A percentile compares a stretch with the other conserved stretches of the same genome.
These are phyloP conservation scores for Trametes versicolor DNA, from an alignment of 1,284 basidiomycete species.

Conservation along the genomic window DNA sequence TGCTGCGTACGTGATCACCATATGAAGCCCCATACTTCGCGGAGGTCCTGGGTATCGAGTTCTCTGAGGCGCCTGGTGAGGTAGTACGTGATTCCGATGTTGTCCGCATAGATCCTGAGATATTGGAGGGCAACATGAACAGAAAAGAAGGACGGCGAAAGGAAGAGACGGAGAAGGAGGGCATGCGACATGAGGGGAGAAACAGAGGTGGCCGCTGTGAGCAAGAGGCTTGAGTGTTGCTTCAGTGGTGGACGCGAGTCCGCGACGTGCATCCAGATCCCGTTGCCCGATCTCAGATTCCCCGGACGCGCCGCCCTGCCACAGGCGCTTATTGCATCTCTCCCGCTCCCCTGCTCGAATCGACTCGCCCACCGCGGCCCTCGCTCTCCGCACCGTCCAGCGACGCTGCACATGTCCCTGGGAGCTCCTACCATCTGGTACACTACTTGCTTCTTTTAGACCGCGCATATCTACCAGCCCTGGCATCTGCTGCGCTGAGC, in stretches of 20 bases:
- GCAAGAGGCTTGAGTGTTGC: no score
- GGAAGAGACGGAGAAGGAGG: conserved; percentile 86
- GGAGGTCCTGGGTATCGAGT: conserved; percentile 83
- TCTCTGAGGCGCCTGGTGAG: conserved; percentile 85
- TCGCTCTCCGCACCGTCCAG: background rate
- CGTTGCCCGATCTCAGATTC: conserved; percentile 20
- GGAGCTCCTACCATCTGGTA: background rate
- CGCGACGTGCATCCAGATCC: conserved; percentile 20
- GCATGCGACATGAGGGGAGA: conserved; percentile 67
- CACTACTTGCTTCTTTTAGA: background rate
- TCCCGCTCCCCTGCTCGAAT: background rate
- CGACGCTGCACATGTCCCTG: conserved; percentile 2
- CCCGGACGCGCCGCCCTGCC: conserved; percentile 14
- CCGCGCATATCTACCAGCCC: background rate
- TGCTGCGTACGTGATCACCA: conserved; percentile 64
- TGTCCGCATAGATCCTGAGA: conserved; percentile 88
- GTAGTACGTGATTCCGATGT: conserved; percentile 97
- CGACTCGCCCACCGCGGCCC: background rate
- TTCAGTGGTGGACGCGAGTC: no score
- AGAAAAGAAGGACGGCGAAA: conserved; percentile 90
- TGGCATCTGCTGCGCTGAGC: conserved; percentile 5
- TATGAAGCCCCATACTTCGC: conserved; percentile 97
- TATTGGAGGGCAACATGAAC: conserved; percentile 93
- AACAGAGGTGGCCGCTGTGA: conserved; percentile 2
- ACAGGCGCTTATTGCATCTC: conserved; percentile 5